phyloP scores from a whole-genome alignment of 495 filamentous ascomycete species.

The Aspergillus olivimuriae region DNA sequence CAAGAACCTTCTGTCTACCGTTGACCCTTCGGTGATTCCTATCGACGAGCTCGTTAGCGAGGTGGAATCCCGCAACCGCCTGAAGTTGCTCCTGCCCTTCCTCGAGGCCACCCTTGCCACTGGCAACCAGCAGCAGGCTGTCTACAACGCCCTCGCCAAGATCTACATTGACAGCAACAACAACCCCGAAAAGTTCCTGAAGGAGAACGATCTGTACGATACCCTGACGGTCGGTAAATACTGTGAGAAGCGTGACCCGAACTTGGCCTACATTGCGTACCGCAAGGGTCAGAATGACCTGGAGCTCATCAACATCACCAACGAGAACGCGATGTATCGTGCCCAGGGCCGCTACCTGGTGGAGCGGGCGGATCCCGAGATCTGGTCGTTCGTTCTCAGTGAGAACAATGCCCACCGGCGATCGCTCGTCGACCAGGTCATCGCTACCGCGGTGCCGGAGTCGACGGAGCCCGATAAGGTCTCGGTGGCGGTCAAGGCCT shows the following conservation, averaged over 20 bases:
- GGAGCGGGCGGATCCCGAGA: conserved; percentile 79
- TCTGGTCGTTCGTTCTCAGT: conserved; percentile 93
- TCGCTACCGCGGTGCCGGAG: conserved; percentile 92
- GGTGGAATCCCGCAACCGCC: conserved; percentile 89
- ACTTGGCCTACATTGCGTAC: conserved; percentile 93
- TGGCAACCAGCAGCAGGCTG: conserved; percentile 95
- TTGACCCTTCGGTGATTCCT: conserved; percentile 78
- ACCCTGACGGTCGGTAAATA: conserved; percentile 91
- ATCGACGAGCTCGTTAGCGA: conserved; percentile 95
- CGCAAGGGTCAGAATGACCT: conserved; percentile 96
- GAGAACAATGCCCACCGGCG: conserved; percentile 92
- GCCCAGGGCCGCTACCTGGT: conserved; percentile 93
- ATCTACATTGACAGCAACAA: conserved; percentile 99
- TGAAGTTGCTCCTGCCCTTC: conserved; percentile 95
- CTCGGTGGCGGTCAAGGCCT: conserved; percentile 87
- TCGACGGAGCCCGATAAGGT: conserved; percentile 92
- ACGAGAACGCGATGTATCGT: conserved; percentile 98
- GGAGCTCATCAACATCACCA: conserved; percentile 95
- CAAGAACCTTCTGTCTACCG: conserved; percentile 83
- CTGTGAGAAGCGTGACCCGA: conserved; percentile 97
- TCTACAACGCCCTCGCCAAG: conserved; percentile 98
- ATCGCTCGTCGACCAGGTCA: conserved; percentile 92
- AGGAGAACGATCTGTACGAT: conserved; percentile 97
- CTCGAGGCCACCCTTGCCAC: conserved; percentile 84
- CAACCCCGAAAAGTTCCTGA: conserved; percentile 96